phyloP scores from a whole-genome alignment of 2,329 filamentous ascomycete genomes.

The Conoideocrella luteorostrata region DNA sequence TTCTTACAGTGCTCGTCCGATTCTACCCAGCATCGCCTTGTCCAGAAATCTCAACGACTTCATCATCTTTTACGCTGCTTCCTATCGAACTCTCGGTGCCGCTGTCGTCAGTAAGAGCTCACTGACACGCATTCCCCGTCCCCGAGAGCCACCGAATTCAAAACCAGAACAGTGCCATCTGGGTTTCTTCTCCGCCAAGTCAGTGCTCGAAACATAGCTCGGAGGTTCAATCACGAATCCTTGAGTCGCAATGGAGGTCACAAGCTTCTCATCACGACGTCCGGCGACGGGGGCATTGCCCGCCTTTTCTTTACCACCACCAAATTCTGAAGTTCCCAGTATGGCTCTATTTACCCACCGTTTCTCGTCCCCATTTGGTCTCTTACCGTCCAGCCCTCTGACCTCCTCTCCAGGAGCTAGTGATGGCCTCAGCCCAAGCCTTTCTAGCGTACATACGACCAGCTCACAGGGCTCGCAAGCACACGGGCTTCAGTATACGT shows the following conservation, averaged over 20 bases:
- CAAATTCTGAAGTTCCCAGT: slow-evolving; percentile 30
- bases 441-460: slow-evolving; percentile 54
- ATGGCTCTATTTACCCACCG: slow-evolving; percentile 18
- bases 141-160: background rate
- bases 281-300: slow-evolving; percentile 26
- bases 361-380: slow-evolving; percentile 20
- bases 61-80: background rate
- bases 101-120: background rate
- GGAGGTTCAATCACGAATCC: too few relatives aligned
- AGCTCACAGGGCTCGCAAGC: slow-evolving; percentile 53
- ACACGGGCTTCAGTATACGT: slow-evolving; percentile 43
- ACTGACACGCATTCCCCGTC: slow-evolving; percentile 3
- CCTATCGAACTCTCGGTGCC: background rate
- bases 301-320: slow-evolving; percentile 29
- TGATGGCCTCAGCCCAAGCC: slow-evolving; percentile 56
- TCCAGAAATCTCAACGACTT: too few relatives aligned
- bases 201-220: too few relatives aligned
- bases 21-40: too few relatives aligned
- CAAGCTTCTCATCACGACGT: slow-evolving; percentile 28
- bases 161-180: background rate
- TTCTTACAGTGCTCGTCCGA: too few relatives aligned
- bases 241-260: slow-evolving; percentile 19
- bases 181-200: too few relatives aligned
- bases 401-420: slow-evolving; percentile 40
- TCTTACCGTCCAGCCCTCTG: slow-evolving; percentile 24